phyloP scores from a whole-genome alignment of 305 asterid genomes.

The Solanum chacoense region DNA sequence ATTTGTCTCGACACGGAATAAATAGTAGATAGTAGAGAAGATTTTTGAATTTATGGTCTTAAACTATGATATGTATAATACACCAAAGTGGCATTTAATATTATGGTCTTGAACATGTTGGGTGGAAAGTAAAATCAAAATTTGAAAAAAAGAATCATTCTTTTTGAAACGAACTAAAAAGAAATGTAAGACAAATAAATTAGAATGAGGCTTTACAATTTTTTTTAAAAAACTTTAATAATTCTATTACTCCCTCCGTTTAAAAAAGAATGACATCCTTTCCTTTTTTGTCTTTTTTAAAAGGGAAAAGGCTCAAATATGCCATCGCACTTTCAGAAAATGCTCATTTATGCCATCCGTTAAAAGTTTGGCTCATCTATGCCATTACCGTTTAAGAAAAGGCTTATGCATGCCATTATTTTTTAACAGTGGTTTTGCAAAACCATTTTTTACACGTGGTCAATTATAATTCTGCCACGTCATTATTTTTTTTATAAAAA shows the following conservation, averaged over 20 bases:
- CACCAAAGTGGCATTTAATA: neutral
- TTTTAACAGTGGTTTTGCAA: no score
- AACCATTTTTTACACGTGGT: no score
- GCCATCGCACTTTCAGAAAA: no score
- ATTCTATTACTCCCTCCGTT: neutral
- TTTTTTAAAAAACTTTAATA: neutral
- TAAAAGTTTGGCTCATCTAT: no score
- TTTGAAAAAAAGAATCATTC: neutral
- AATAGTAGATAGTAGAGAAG: neutral
- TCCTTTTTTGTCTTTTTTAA: no score
- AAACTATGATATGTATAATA: neutral
- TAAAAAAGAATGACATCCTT: no score
- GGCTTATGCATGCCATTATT: no score
- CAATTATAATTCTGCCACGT: no score
- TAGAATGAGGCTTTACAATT: neutral
- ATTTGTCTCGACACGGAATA: neutral
- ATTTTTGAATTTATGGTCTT: neutral
- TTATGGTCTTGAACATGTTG: neutral
- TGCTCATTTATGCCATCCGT: no score
- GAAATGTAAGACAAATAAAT: neutral
- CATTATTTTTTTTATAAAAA: no score
- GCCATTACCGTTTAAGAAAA: no score
- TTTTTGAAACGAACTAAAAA: neutral
- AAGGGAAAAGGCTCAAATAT: no score
- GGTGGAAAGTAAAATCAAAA: neutral